Evolutionary conservation across 2,329 filamentous ascomycete species (phyloP), one percentile per base, ranked within the genome.

Genomic region (Graphilbum fragrans): DNA sequence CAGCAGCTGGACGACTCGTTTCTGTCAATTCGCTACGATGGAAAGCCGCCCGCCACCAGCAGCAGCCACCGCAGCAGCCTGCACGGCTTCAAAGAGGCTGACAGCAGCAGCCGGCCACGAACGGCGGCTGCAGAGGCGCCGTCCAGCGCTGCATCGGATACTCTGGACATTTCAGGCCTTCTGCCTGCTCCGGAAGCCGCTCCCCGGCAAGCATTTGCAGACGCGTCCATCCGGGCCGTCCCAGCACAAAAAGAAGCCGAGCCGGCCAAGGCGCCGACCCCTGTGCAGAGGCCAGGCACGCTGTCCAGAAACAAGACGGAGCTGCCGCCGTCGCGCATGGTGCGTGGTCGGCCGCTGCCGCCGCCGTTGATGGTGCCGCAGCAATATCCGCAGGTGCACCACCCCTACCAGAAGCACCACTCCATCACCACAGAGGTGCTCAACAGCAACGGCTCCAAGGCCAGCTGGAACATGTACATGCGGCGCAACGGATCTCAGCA

Each of bases 11-110:
- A 42, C 25, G 41, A 36, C 32, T 23, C 41, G 3, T 42, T 42
- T 17, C 4, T 39, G 16, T 42, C 41, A 10, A 42, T 42, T 21
- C 27, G 29, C 5, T 42, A 42, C 32, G 41, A 42, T 5, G 29
- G 29, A 7, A 23, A 18, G 32, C 32, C 32, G 17, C 5, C 5
- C 14, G 32, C 4, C 4, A 34, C 7, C 32, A 3, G n/a, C 11
- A 17, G 32, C 32, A 12, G 32, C 32, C 5, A n/a, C 27, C 5
- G 2, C 18, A 8, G n/a, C 23, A 2, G n/a, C n/a, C n/a, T n/a
- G n/a, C n/a, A n/a, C n/a, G n/a, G n/a, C n/a, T n/a, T n/a, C n/a
- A n/a, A n/a, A n/a, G n/a, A n/a, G n/a, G n/a, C n/a, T n/a, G n/a
- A 19, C 36, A 11, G 16, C 36, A 31, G n/a, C 14, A 16, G 22